Conservation (phyloP, 2,329 filamentous ascomycete genomes). For the Venturiaceae sp. region DNA sequence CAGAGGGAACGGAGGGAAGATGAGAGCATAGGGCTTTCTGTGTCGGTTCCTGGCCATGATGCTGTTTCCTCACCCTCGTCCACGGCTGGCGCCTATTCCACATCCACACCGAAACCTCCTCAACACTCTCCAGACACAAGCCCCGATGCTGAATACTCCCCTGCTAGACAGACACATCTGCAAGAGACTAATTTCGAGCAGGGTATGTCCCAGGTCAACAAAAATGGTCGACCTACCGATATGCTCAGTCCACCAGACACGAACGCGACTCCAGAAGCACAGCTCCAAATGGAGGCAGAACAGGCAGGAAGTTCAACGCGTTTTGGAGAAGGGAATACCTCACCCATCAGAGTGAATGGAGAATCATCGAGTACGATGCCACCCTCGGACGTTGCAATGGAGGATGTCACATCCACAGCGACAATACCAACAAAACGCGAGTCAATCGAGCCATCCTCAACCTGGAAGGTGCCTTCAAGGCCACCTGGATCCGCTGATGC, state of each 20-base stretch:
- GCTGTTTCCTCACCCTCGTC: conserved; percentile 47
- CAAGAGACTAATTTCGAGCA: conserved; percentile 5
- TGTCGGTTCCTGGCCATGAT: conserved; percentile 16
- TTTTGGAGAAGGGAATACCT: background rate
- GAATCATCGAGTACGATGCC: background rate
- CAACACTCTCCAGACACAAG: conserved; percentile 65
- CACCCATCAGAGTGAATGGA: too few species aligned
- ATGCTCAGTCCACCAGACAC: conserved; percentile 24
- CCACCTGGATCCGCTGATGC: background rate
- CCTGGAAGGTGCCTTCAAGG: background rate
- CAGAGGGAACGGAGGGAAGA: conserved; percentile 29
- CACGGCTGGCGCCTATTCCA: conserved; percentile 59
- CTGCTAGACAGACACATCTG: conserved; percentile 18
- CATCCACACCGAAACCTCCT: conserved; percentile 59
- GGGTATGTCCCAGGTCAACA: conserved; percentile 6
- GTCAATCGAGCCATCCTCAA: conserved; percentile 13
- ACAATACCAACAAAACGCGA: conserved; percentile 21
- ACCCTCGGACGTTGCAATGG: background rate
- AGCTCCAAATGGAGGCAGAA: conserved; percentile 46
- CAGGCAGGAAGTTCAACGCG: conserved; percentile 25
- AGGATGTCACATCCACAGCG: conserved; percentile 12
- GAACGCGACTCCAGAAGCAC: conserved; percentile 44
- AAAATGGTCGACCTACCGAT: background rate
- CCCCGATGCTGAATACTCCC: conserved; percentile 51
- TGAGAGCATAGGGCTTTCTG: conserved; percentile 18